These are phyloP conservation scores for Phytophthora pistaciae DNA, from an alignment of 352 stramenopile species.

Conservation along the genomic window DNA sequence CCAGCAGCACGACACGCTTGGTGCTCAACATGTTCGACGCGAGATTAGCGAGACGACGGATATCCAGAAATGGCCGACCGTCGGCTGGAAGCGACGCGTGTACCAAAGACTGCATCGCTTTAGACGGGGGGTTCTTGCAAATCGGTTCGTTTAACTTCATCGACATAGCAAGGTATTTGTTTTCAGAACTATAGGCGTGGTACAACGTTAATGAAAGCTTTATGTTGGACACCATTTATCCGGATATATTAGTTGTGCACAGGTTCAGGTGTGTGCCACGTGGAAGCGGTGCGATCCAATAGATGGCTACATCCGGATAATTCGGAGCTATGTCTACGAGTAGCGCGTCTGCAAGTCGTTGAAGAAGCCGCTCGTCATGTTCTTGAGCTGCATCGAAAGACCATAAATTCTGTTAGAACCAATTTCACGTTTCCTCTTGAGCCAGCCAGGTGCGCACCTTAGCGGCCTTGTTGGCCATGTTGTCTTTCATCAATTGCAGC, in stretches of 20 bases:
- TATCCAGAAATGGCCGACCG: conserved; percentile 37
- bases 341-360: conserved; percentile 87
- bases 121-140: neutral
- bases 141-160: conserved; percentile 2
- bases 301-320: conserved; percentile 29
- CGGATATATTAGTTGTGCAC: conserved; percentile 40
- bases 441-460: conserved; percentile 43
- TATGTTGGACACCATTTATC: conserved; percentile 5
- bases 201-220: neutral
- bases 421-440: neutral
- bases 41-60: conserved; percentile 10
- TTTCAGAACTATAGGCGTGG: neutral
- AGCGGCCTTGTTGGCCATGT: conserved; percentile 78
- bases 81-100: conserved; percentile 30
- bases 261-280: conserved; percentile 36
- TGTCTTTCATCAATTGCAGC: conserved; percentile 88
- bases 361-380: conserved; percentile 93
- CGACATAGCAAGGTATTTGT: conserved; percentile 16
- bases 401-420: conserved; percentile 3
- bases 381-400: conserved; percentile 73
- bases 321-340: conserved; percentile 41
- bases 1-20: conserved; percentile 71
- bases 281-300: conserved; percentile 23
- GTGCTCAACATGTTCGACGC: conserved; percentile 54
- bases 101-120: neutral